Base-by-base conservation (phyloP, 768 basidiomycete genomes). In the Tylopilus plumbeoviolaceoides region DNA sequence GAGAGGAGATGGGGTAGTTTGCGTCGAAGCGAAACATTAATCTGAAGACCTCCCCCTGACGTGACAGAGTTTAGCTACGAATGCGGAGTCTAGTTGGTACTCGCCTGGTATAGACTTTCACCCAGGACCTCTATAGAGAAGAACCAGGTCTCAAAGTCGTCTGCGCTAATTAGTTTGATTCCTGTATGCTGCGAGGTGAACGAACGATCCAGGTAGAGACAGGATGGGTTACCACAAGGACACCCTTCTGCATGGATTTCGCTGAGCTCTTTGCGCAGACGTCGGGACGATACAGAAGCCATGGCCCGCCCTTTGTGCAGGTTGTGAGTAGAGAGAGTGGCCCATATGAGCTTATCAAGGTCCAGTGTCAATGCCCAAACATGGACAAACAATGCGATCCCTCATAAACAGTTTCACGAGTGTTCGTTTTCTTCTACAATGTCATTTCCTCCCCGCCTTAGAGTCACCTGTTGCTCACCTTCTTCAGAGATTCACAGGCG, bases 111-210 rank as follows among this genome's bases (percentile, higher is more conserved):
- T 56, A 87, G 65, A 40, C 84, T 87, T 50, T 94, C 87, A 21
- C 92, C 92, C 75, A 91, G 79, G 48, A 93, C 86, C 67, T 90
- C 83, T 63, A 94, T 82, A 3, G 84, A 78, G 63, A 94, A 83
- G 61, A 76, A 68, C 91, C 91, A 94, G 27, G 78, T 84, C 57
- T 78, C 70, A 60, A 91, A 85, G 71, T 92, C 84, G 48, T 91
- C 87, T 5, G 90, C 89, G 48, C 78, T 77, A 39, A 89, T 62
- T 23, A 93, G 77, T 51, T 73, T 79, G 60, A 93, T 90, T 35
- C 91, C 90, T 88, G 62, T 0, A 18, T 30, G 36, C 31, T 48
- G 14, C 15, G 28, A 17, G n/a, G 55, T 54, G 21, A 59, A 40
- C 38, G 15, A 35, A 47, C 39, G 41, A n/a, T 38, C 18, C 12